phyloP scores from a whole-genome alignment of 2,329 filamentous ascomycete species.

The Coniosporium tulheliwenetii region DNA sequence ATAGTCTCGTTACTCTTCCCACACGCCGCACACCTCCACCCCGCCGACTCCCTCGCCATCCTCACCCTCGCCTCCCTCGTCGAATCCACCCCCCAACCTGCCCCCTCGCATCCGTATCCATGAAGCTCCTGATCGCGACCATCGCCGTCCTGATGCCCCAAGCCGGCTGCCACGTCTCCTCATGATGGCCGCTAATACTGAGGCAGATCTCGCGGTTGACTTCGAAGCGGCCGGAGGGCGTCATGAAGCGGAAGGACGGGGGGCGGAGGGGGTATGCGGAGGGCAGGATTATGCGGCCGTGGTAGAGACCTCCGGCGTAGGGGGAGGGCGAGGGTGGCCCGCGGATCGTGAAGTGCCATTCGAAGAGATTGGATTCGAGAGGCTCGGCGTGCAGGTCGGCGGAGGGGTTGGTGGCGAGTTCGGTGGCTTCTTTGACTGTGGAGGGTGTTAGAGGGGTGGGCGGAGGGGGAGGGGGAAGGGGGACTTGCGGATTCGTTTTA shows the following conservation, averaged over 20 bases:
- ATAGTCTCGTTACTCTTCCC: slow-evolving; percentile 58
- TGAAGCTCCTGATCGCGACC: slow-evolving; percentile 65
- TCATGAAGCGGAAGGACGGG: slow-evolving; percentile 89
- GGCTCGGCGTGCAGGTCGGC: slow-evolving; percentile 75
- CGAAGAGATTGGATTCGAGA: slow-evolving; percentile 79
- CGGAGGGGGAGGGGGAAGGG: slow-evolving; percentile 4
- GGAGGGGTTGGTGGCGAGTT: slow-evolving; percentile 66
- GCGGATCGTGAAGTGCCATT: slow-evolving; percentile 97
- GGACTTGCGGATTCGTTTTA: slow-evolving; percentile 61
- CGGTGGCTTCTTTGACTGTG: slow-evolving; percentile 74
- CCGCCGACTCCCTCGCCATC: slow-evolving; percentile 50
- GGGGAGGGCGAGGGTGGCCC: slow-evolving; percentile 67
- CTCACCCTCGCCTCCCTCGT: slow-evolving; percentile 48
- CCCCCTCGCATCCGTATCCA: slow-evolving; percentile 78
- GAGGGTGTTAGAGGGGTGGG: slow-evolving; percentile 9
- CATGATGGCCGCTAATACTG: slow-evolving; percentile 85
- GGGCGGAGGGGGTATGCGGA: slow-evolving; percentile 81
- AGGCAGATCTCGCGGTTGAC: slow-evolving; percentile 95
- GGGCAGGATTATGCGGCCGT: slow-evolving; percentile 86
- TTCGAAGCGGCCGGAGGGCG: slow-evolving; percentile 84
- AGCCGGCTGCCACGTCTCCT: slow-evolving; percentile 96
- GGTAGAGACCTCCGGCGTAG: slow-evolving; percentile 75
- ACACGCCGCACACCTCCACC: slow-evolving; percentile 57
- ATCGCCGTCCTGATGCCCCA: slow-evolving; percentile 92
- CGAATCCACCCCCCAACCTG: slow-evolving; percentile 78